Evolutionary conservation across 352 stramenopile species (phyloP), one percentile per base, ranked within the genome.

Genomic region (Pythium guiyangense): DNA sequence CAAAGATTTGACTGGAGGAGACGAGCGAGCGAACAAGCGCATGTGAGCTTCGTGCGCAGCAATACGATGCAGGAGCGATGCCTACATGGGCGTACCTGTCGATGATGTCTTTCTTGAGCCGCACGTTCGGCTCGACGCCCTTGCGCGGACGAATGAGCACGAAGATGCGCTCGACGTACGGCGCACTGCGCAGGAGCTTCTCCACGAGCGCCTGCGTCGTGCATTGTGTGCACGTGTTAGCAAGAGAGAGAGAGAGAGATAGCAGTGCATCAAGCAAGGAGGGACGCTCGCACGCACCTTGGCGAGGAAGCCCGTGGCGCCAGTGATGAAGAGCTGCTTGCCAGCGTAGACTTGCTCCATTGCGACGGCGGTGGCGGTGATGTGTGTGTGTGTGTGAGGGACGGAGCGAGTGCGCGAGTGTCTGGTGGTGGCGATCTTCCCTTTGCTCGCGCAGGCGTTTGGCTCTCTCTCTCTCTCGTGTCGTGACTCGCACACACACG

Each of bases 291-390:
- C 39, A 44, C 54, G 25, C 59, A 88, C 85, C 66, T 96, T 96
- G 58, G 77, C 86, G 39, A 94, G 69, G 64, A 96, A 96, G 62
- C 86, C 85, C 47, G 85, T 96, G 57, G 70, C 86, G 49, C 86
- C 86, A 18, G 86, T 94, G 60, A 96, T 58, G 59, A 96, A 91
- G 54, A 96, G 60, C 31, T 70, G 73, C 46, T 89, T 86, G 39
- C 70, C 77, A 10, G 72, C 57, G 55, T 86, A 90, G 34, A 73
- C 43, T 44, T 79, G 54, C 60, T 89, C 74, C 70, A 90, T 90
- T 17, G 27, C 50, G 31, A 6, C 42, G 42, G 10, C 6, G 6
- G 31, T n/a, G 42, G 10, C 10, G n/a, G 6, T 9, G 42, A 25
- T 10, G 6, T 25, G 20, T 47, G 42, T 47, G n/a, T n/a, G n/a